Base-by-base conservation (phyloP, 208 protist genomes). In the Acanthamoeba castellanii region DNA sequence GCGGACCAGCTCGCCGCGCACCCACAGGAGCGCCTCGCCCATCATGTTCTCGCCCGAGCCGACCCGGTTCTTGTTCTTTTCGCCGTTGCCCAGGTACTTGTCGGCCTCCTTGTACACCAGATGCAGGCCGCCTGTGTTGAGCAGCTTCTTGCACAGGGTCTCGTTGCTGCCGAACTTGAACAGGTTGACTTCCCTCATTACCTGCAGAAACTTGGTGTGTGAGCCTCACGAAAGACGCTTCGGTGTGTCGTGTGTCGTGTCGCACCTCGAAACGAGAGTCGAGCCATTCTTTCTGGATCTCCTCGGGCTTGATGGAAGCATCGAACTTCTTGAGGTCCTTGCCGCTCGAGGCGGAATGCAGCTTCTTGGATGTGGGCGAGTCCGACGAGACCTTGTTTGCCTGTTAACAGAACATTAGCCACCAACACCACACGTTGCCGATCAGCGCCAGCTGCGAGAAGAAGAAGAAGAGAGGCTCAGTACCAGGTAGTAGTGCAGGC, bases 401-500 rank as follows among this genome's bases (percentile, higher is more conserved):
- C 72, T 81, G 72, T 27, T 25, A 0, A 47, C 2, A 14, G 13
- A 47, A 47, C 45, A 47, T 13, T 5, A 59, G 16, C 55, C 14
- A 59, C 20, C 20, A 25, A 59, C 55, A 59, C 3, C 55, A 59
- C 55, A 59, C 14, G 14, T 22, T 59, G 72, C 27, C 6, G 9
- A 50, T 20, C 8, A 50, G n/a, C 16, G 16, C 16, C 8, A 37
- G 72, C 25, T 32, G 20, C 25, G 8, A 9, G 61, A 22, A 68
- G 27, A 68, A 22, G 25, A 20, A 81, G 27, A 68, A n/a, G 45
- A 14, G 45, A 47, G 45, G 5, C 45, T 47, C 45, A 0, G 61
- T 25, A 81, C 72, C 16, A 81, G 72, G 37, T 45, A 81, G 72
- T 81, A 81, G 32, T 81, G 72, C 27, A 50, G 72, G 72, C 72